These are phyloP conservation scores for Pseudevernia furfuracea DNA, from an alignment of 495 filamentous ascomycete genomes.

Conservation along the genomic window DNA sequence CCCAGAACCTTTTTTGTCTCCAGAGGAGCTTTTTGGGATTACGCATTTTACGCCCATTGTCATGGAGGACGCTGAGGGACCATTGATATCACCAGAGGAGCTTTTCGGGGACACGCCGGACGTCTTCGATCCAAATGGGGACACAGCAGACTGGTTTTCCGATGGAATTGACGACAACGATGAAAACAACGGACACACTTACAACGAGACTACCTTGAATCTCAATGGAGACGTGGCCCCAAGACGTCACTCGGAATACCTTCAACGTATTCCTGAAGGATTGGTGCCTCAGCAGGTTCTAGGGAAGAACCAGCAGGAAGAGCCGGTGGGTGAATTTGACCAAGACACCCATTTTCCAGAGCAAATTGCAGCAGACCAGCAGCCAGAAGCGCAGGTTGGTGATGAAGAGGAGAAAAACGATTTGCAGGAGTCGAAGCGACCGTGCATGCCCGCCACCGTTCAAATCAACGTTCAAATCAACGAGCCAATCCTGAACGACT, in stretches of 20 bases:
- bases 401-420: rapidly evolving
- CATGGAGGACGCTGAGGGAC: background rate
- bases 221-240: no score
- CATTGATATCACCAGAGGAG: background rate
- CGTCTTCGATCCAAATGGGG: no score
- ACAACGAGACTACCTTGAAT: no score
- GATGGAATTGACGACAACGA: rapidly evolving
- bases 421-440: background rate
- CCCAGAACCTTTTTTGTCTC: background rate
- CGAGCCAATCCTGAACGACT: background rate
- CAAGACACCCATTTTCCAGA: background rate
- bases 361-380: background rate
- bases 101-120: background rate
- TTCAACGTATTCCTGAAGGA: background rate
- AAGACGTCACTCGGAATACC: background rate
- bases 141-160: no score
- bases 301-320: background rate
- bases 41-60: no score
- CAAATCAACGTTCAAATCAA: background rate
- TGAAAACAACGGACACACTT: no score
- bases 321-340: background rate
- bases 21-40: background rate
- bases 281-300: background rate
- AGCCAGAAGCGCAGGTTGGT: background rate
- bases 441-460: background rate